Base-by-base conservation (phyloP, 2,329 filamentous ascomycete species). In the Sporothrix pallida region DNA sequence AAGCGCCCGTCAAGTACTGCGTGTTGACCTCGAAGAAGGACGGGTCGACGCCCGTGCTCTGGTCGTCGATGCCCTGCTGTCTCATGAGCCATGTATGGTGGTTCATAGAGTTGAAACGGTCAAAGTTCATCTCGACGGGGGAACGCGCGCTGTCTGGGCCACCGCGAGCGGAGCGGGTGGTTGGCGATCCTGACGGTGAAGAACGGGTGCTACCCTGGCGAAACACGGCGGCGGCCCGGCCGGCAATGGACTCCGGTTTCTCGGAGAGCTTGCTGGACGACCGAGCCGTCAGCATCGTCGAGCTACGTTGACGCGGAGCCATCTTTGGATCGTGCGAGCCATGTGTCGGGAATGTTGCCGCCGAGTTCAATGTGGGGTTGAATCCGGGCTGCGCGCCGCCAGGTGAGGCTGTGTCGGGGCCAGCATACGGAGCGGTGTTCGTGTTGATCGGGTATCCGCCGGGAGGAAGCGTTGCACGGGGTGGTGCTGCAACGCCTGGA, bases 1-100 rank as follows among this genome's bases (percentile, higher is more conserved):
- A 76, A 3, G 75, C 75, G 23, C 78, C 78, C 10, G 77, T 76
- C n/a, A 76, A 71, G 46, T 78, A 73, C 26, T 78, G 71, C 15
- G 72, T 68, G 23, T 76, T 71, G 44, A 74, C 62, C 20, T 75
- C 74, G 37, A 76, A 77, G 8, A 73, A 54, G n/a, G 46, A 12
- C 7, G 72, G 65, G 17, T 58, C 67, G 1, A 62, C 52, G n/a
- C 68, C 54, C 42, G 60, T 48, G 70, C 65, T 58, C 52, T 58
- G n/a, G 74, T 74, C 50, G 15, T 67, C 50, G n/a, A 75, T 56
- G 54, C 74, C 75, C 72, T 74, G 72, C 5, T 72, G 44, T 42
- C 68, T n/a, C 62, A 73, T 75, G 26, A 68, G 71, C 76, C 76
- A 77, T n/a, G 75, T 74, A 52, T 74, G 74, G 70, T 76, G 74